Base-by-base conservation (phyloP, 495 filamentous ascomycete genomes). In the Aspergillus bertholletiae region DNA sequence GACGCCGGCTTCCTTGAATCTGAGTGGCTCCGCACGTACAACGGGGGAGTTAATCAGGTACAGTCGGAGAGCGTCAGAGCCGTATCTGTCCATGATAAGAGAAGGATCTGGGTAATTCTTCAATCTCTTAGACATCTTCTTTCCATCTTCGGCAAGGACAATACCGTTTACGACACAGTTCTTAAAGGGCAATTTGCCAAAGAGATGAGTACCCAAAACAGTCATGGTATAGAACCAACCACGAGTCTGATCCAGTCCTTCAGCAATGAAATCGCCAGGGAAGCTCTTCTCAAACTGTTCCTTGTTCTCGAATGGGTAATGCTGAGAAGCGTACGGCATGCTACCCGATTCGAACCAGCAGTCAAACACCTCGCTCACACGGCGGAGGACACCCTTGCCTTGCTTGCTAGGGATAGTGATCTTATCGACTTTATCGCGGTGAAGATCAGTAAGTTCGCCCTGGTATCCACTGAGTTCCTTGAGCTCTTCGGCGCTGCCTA, bases 1-100 rank as follows among this genome's bases (percentile, higher is more conserved):
- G 26, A 98, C 95, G 21, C 94, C 94, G 0, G 81, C 57, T 65
- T 97, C 95, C 73, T 93, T 93, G 77, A 98, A 98, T 5, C 89
- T 79, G 20, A 98, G 76, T 5, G 93, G 87, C 71, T 97, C 89
- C 1, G 90, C 95, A 24, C 95, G 85, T 13, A 98, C 94, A 30
- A 97, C 95, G 0, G 94, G 94, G 1, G 93, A 97, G 70, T 97
- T 97, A 76, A 97, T 97, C 57, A 98, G 80, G 64, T 97, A 97
- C 6, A 98, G 79, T 49, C 94, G 86, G 26, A 98, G 82, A 27
- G 94, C 94, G 74, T 98, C 94, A 6, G 93, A 91, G 21, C 94
- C 94, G 63, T 96, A 96, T 52, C 86, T 85, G 44, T 87, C 70
- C 80, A 98, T 96, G 59, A 98, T 81, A 18, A 91, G 66, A 30